Evolutionary conservation across 495 filamentous ascomycete genomes (phyloP), one percentile per base, ranked within the genome.

Genomic region (Penicillium salamii): DNA sequence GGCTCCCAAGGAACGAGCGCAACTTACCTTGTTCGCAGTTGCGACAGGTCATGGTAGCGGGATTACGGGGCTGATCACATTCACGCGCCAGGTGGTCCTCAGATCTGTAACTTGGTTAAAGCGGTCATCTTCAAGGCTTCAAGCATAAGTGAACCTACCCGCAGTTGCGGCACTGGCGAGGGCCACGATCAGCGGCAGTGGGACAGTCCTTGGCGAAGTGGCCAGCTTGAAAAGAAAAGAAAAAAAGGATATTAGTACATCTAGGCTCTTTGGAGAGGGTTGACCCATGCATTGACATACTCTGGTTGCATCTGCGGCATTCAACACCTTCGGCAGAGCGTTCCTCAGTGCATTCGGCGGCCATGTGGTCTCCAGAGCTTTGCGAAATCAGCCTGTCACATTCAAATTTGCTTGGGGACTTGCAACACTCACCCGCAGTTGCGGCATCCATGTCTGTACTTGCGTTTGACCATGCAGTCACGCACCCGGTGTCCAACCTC

Each of bases 181-280:
- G 67, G 8, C 34, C 38, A n/a, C 57, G 40, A 18, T 71, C 71
- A 33, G 68, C 63, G 15, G 61, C 71, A 54, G 81, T 74, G 24
- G 89, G 89, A 58, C 92, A 97, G 53, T 95, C 90, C 48, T 80
- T 81, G 3, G 87, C 81, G 66, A 91, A 93, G 55, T 96, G 92
- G 4, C 91, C 91, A 44, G 78, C 86, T 90, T 20, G 26, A 53
- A 20, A 15, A 40, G 5, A 44, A 50, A n/a, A n/a, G n/a, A n/a
- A n/a, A n/a, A n/a, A n/a, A n/a, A n/a, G n/a, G n/a, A 26, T 50
- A 35, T 49, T 57, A 48, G 24, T 37, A 34, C 36, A 58, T 48
- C 33, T 33, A 35, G 38, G 9, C 42, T 26, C 28, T 15, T 14
- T 18, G n/a, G 18, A 42, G 13, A 0, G 5, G 5, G 7, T 17